A percentile compares a stretch with the other conserved stretches of the same genome.
Evolutionary conservation across 1,139 yeast species (phyloP).

Genomic region (Blastobotrys aristatus): DNA sequence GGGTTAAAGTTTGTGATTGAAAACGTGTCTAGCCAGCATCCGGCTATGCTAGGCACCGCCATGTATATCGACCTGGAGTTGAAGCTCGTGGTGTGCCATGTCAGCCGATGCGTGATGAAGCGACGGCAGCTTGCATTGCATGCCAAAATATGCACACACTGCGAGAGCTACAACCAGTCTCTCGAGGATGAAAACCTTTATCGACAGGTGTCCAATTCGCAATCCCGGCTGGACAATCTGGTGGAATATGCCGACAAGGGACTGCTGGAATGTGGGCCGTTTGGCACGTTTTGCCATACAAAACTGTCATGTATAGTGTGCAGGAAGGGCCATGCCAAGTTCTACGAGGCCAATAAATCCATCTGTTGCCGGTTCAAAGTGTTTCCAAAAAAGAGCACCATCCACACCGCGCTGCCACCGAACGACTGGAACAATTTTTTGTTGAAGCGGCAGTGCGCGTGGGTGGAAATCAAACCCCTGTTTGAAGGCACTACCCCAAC

Average conservation of each 20-base stretch:
- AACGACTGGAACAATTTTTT: not conserved
- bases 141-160: not conserved
- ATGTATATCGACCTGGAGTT: conserved; percentile 4
- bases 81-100: conserved; percentile 4
- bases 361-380: not conserved
- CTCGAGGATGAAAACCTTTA: not conserved
- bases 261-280: not conserved
- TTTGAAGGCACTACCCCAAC: not conserved
- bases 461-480: not conserved
- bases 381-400: too few species aligned
- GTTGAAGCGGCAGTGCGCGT: not conserved
- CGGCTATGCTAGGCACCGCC: not conserved
- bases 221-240: not conserved
- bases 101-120: not conserved
- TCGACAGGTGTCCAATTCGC: not conserved
- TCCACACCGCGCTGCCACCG: not conserved
- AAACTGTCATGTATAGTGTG: not conserved
- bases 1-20: too few species aligned
- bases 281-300: not conserved
- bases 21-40: not conserved
- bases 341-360: not conserved
- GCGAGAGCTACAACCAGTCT: not conserved
- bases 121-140: not conserved
- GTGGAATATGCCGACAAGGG: not conserved
- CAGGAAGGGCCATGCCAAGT: not conserved